Conservation (phyloP, 805 yeast species). For the Candida berthetii region DNA sequence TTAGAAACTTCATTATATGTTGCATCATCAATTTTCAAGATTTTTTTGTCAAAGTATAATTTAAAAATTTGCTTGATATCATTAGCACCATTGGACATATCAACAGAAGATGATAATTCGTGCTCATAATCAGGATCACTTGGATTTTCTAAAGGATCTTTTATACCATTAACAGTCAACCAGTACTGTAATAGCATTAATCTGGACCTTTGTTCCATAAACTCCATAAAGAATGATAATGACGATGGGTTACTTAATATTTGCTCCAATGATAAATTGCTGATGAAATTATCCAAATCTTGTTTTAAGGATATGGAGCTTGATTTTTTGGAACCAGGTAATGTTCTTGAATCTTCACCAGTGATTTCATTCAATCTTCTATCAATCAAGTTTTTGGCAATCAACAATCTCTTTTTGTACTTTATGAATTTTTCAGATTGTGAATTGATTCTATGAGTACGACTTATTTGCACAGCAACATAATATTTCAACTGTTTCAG, state of each 20-base stretch:
- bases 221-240: conserved; percentile 43
- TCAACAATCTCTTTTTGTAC: conserved; percentile 24
- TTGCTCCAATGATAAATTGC: conserved; percentile 29
- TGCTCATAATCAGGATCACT: conserved; percentile 21
- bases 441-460: conserved; percentile 25
- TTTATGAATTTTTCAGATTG: conserved; percentile 18
- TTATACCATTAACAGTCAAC: conserved; percentile 59
- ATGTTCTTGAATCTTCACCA: neutral
- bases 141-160: conserved; percentile 59
- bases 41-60: conserved; percentile 29
- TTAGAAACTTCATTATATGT: conserved; percentile 27
- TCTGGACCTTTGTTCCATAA: conserved; percentile 45
- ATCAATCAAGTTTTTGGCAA: conserved; percentile 24
- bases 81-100: conserved; percentile 36
- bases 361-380: conserved; percentile 20
- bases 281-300: conserved; percentile 18
- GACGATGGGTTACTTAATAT: conserved; percentile 43
- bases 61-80: conserved; percentile 47
- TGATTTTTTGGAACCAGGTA: too few species aligned
- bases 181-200: conserved; percentile 52
- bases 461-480: conserved; percentile 39
- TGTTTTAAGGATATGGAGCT: conserved; percentile 5
- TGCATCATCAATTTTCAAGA: conserved; percentile 22
- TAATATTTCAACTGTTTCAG: conserved; percentile 44
- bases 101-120: conserved; percentile 24